Evolutionary conservation across 371 early-diverging fungal species (phyloP).

Genomic region (Smittium culicis): DNA sequence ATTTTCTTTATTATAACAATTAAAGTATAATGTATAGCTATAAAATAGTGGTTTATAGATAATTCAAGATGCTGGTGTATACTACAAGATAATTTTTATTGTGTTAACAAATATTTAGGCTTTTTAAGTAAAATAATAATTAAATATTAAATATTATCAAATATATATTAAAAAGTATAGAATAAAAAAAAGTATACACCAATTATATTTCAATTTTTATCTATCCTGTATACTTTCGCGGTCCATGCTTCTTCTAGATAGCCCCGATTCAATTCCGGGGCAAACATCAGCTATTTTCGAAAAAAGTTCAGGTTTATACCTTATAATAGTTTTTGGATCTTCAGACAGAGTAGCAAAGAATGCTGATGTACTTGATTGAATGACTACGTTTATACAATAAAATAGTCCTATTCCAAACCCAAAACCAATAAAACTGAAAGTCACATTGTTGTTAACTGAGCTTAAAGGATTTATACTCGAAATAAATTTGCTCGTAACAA

Average conservation of each 20-base stretch:
- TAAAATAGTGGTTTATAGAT: too few relatives aligned
- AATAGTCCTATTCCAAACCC: slow-evolving; percentile 55
- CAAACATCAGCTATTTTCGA: slow-evolving; percentile 40
- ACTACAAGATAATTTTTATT: too few relatives aligned
- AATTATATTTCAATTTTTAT: too few relatives aligned
- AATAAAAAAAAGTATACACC: too few relatives aligned
- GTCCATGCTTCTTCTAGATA: slow-evolving; percentile 21
- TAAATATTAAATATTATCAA: too few relatives aligned
- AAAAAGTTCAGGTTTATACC: slow-evolving; percentile 41
- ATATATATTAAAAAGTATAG: too few relatives aligned
- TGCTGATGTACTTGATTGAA: slow-evolving; percentile 63
- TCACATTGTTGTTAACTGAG: slow-evolving; percentile 17
- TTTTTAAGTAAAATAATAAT: too few relatives aligned
- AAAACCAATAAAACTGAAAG: slow-evolving; percentile 42
- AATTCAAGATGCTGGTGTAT: too few relatives aligned
- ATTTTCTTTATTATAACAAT: too few relatives aligned
- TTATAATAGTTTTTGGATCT: slow-evolving; percentile 46
- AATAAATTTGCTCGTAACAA: slow-evolving; percentile 27
- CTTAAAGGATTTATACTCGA: slow-evolving; percentile 25
- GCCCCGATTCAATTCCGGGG: slow-evolving; percentile 45
- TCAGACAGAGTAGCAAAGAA: slow-evolving; percentile 82
- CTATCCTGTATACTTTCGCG: too few relatives aligned
- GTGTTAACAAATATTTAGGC: too few relatives aligned
- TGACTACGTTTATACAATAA: slow-evolving; percentile 47
- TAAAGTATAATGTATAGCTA: too few relatives aligned